Base-by-base conservation (phyloP, 192 early-diverging fungal species). In the Linderina pennispora region DNA sequence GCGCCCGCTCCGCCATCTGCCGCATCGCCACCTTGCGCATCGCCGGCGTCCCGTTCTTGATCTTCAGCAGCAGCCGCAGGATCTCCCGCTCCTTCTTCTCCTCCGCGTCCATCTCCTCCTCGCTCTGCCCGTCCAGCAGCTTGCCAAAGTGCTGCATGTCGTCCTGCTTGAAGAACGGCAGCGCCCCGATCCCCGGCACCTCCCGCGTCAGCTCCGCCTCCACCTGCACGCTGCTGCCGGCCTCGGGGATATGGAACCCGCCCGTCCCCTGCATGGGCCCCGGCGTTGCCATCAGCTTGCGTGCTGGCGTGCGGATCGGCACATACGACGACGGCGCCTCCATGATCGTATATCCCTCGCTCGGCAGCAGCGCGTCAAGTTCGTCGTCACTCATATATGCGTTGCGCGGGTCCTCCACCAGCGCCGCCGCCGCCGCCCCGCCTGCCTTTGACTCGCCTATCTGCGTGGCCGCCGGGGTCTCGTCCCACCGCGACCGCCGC, bases 91-190 rank as follows among this genome's bases (percentile, higher is more conserved):
- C 94, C 62, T 89, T 92, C 36, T 87, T 72, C 50, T 97, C 97
- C 23, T 90, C 91, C 4, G 85, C 73, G 14, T 85, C 82, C 60
- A 98, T 56, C 16, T 84, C 76, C 20, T 72, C 68, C 48, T 99
- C 97, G 52, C 87, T 85, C 45, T 87, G 79, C 19, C 89, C 85
- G 26, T 89, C 87, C 23, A 96, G 47, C 25, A 99, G 72, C 57
- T 86, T 89, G 25, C 87, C 91, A 77, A 99, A 99, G 57, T 92
- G 85, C 68, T 98, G 88, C 86, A 92, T 88, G 70, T 99, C 97
- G 46, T 95, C 97, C 24, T 85, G 86, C 68, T 92, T 95, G 72
- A 99, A 90, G 55, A 90, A 92, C 7, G 94, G 87, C 15, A 99
- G 70, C 19, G 81, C 77, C 0, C 83, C 86, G 16, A 94, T 79